Base-by-base conservation (phyloP, 768 basidiomycete genomes). In the Mrakia blollopis region DNA sequence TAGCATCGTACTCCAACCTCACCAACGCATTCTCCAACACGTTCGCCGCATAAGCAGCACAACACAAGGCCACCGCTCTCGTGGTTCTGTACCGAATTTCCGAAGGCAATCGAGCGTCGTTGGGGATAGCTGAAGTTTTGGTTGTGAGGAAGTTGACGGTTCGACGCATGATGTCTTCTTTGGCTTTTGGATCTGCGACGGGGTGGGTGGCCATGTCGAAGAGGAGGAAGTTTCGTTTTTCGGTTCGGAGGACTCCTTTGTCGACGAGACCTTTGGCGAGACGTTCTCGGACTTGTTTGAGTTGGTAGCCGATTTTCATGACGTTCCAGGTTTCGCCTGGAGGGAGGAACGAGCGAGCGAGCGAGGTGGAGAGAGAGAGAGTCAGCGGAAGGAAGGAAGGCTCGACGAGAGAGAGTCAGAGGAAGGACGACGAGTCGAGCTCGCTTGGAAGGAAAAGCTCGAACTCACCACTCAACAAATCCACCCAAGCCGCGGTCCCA, bases 201-300 rank as follows among this genome's bases (percentile, higher is more conserved):
- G 96, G 97, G 83, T 99, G 96, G 0, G 96, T 99, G 25, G 97
- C 96, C 96, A 99, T 99, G 86, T 99, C 96, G 85, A 99, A 99
- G 41, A 99, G 87, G 70, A 99, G 88, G 84, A 99, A 99, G 84
- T 98, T 98, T 81, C 94, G 92, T 83, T 99, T 98, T 83, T 98
- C 97, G 23, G 96, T 99, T 71, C 97, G 91, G n/a, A 99, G 89
- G 54, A 99, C 90, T 80, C 96, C 97, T 85, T 99, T 99, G 87
- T 99, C 96, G 72, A 98, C 96, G 57, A 99, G 89, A 3, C 96
- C 88, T 83, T 99, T 99, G 21, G 95, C 94, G 57, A 99, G 90
- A 25, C 96, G 92, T 85, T 99, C 96, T 65, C 96, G 91, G 57
- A 98, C 96, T 85, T 98, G 96, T 84, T 98, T 98, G 67, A 99